These are phyloP conservation scores for Pseudogymnoascus sp. DNA, from an alignment of 2,329 filamentous ascomycete genomes.

Conservation along the genomic window DNA sequence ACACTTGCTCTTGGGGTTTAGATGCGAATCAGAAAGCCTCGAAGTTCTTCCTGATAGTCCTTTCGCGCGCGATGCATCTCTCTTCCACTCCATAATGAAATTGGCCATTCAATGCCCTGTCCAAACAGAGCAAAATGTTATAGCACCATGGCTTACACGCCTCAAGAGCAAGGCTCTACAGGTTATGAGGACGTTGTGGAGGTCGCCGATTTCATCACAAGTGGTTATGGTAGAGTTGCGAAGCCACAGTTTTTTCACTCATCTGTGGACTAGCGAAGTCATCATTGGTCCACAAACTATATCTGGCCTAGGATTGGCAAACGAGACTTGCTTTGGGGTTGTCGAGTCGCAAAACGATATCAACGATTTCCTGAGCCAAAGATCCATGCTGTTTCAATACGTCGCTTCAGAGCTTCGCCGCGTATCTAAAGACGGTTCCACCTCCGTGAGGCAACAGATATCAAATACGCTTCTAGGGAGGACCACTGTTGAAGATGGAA, in stretches of 20 bases:
- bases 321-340: background rate
- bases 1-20: conserved; percentile 83
- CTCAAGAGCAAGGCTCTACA: conserved; percentile 63
- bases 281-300: conserved; percentile 13
- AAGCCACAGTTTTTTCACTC: conserved; percentile 21
- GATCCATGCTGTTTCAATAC: conserved; percentile 77
- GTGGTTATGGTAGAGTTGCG: conserved; percentile 75
- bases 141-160: conserved; percentile 61
- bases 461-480: conserved; percentile 72
- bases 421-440: conserved; percentile 62
- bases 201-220: conserved; percentile 67
- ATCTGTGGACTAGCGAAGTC: conserved; percentile 3
- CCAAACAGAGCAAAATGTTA: conserved; percentile 47
- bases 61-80: conserved; percentile 64
- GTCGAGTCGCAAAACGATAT: conserved; percentile 9
- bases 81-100: conserved; percentile 75
- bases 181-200: conserved; percentile 76
- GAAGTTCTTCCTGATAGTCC: conserved; percentile 60
- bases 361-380: conserved; percentile 64
- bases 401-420: conserved; percentile 76
- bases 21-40: conserved; percentile 64
- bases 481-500: conserved; percentile 58
- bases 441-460: conserved; percentile 61
- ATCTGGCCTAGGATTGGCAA: conserved; percentile 59
- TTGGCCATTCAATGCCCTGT: conserved; percentile 65